Evolutionary conservation across 2,329 filamentous ascomycete genomes (phyloP).

Genomic region (Podosphaera aphanis): DNA sequence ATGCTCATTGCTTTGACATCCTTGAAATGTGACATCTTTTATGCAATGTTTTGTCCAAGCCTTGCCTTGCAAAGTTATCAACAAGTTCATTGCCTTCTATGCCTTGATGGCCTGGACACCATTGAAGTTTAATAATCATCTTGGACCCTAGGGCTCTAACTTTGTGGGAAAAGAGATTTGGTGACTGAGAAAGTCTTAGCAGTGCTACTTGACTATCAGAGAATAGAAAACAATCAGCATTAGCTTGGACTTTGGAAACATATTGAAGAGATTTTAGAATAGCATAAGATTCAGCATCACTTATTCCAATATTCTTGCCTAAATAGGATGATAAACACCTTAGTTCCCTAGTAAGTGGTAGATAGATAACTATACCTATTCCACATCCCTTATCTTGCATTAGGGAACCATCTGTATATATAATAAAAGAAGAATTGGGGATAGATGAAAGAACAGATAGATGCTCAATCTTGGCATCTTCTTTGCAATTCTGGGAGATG

Average conservation of each 20-base stretch:
- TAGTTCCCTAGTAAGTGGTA: background rate
- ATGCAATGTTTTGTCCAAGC: background rate
- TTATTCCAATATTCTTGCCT: background rate
- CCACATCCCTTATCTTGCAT: background rate
- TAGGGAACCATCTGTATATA: background rate
- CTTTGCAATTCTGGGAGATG: no score
- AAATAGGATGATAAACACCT: background rate
- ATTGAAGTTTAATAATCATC: background rate
- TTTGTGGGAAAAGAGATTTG: no score
- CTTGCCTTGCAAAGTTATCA: background rate
- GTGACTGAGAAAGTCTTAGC: no score
- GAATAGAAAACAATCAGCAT: no score
- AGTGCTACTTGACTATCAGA: no score
- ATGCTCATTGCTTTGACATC: no score
- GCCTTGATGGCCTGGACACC: background rate
- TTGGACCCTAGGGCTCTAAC: no score
- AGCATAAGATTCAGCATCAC: background rate
- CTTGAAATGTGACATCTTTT: background rate
- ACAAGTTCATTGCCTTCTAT: background rate
- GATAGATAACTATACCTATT: no score
- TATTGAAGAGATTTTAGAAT: background rate
- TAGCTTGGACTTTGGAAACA: background rate
- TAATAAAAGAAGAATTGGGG: background rate
- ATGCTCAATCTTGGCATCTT: no score
- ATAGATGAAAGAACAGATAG: no score